Conservation (phyloP, 306 rosid species). For the Castanopsis chinensis region DNA sequence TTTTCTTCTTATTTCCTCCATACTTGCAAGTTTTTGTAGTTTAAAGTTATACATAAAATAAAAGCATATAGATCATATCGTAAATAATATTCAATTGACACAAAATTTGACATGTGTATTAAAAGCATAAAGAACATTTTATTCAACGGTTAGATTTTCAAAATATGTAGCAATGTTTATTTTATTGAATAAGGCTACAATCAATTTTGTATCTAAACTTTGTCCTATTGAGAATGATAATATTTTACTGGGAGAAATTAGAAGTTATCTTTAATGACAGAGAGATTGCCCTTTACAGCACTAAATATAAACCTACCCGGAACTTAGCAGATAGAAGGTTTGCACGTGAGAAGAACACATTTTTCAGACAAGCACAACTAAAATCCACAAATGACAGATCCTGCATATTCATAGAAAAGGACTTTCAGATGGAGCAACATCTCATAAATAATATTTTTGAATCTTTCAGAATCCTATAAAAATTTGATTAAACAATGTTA, state of each 20-base stretch:
- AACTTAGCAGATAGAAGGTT: constrained; percentile 86
- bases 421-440: constrained; percentile 8
- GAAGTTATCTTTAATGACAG: not conserved
- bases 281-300: not conserved
- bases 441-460: constrained; percentile 12
- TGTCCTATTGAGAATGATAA: not conserved
- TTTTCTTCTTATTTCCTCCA: no score
- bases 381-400: constrained; percentile 84
- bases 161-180: no score
- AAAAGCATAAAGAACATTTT: no score
- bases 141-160: no score
- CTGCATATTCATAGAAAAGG: constrained; percentile 47
- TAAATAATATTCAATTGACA: no score
- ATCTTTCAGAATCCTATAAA: not conserved
- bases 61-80: no score
- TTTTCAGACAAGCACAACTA: constrained; percentile 89
- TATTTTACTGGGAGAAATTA: not conserved
- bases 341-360: constrained; percentile 89
- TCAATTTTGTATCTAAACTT: no score
- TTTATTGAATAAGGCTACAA: no score
- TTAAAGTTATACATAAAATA: no score
- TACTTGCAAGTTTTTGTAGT: no score
- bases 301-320: constrained; percentile 56
- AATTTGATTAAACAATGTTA: not conserved
- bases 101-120: no score